Percentiles rank a stretch among this genome's conserved stretches.
Evolutionary conservation across 106 monocot genomes (phyloP).

Genomic region (Dendrobium nobile): DNA sequence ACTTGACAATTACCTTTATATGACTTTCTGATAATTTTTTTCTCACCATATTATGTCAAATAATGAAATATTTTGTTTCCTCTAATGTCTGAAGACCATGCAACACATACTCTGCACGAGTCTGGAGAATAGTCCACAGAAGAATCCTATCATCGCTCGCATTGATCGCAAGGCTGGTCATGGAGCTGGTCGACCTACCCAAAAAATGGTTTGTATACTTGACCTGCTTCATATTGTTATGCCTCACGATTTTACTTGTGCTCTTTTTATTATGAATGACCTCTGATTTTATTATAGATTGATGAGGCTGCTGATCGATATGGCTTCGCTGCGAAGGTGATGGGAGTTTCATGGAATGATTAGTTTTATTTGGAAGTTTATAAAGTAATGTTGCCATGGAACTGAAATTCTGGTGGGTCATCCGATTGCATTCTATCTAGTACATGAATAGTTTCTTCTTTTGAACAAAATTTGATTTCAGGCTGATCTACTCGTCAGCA

Average conservation of each 20-base stretch:
- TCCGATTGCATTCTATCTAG: too few species aligned
- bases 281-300: slow-evolving; percentile 33
- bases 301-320: slow-evolving; percentile 83
- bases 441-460: too few species aligned
- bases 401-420: neutral
- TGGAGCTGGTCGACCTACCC: slow-evolving; percentile 71
- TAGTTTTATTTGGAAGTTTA: neutral
- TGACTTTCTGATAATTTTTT: too few species aligned
- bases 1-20: too few species aligned
- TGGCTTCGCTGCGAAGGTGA: slow-evolving; percentile 71
- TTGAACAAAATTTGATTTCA: too few species aligned
- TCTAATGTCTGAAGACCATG: slow-evolving; percentile 51
- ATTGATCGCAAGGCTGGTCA: slow-evolving; percentile 84
- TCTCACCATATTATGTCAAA: neutral
- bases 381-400: too few species aligned
- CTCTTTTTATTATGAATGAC: neutral
- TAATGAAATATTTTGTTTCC: neutral
- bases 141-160: slow-evolving; percentile 78
- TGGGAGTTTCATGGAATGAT: slow-evolving; percentile 62
- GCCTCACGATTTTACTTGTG: neutral
- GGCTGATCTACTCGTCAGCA: too few species aligned
- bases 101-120: slow-evolving; percentile 75
- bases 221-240: neutral
- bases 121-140: slow-evolving; percentile 64
- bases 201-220: slow-evolving; percentile 52